Conservation (phyloP, 306 rosid genomes). For the Benincasa hispida region DNA sequence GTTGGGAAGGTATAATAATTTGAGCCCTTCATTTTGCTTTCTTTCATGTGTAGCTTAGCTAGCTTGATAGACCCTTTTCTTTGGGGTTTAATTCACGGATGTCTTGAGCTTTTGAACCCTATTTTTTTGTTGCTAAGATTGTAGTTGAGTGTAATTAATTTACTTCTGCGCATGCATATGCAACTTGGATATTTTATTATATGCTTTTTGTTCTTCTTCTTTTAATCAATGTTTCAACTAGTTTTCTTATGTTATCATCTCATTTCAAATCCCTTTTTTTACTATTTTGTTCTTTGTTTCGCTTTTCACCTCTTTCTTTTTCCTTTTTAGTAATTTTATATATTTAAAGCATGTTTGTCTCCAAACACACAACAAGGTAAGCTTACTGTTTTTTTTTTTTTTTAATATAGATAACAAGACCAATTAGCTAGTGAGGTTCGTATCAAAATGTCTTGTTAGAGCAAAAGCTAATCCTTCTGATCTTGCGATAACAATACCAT, state of each 20-base stretch:
- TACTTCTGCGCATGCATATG: background rate
- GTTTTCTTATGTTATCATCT: background rate
- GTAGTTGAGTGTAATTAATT: background rate
- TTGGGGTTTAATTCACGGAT: background rate
- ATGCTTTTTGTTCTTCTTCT: background rate
- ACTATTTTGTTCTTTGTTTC: no score
- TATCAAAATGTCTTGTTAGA: no score
- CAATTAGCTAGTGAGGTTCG: no score
- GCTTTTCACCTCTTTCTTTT: no score
- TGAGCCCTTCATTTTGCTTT: background rate
- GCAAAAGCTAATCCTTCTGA: no score
- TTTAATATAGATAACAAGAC: no score
- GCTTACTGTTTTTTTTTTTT: no score
- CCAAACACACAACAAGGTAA: no score
- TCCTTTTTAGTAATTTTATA: no score
- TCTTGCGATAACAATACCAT: no score
- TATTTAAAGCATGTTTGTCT: no score
- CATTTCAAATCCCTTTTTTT: background rate
- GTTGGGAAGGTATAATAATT: background rate
- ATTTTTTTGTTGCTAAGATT: no score
- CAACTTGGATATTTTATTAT: background rate
- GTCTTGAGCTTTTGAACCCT: background rate
- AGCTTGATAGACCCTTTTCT: background rate
- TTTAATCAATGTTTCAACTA: background rate
- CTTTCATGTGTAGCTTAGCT: background rate